Percentiles rank a stretch among this genome's conserved stretches.
These are phyloP conservation scores for Pelargonium cotyledonis DNA, from an alignment of 441 rosid species.

Conservation along the genomic window DNA sequence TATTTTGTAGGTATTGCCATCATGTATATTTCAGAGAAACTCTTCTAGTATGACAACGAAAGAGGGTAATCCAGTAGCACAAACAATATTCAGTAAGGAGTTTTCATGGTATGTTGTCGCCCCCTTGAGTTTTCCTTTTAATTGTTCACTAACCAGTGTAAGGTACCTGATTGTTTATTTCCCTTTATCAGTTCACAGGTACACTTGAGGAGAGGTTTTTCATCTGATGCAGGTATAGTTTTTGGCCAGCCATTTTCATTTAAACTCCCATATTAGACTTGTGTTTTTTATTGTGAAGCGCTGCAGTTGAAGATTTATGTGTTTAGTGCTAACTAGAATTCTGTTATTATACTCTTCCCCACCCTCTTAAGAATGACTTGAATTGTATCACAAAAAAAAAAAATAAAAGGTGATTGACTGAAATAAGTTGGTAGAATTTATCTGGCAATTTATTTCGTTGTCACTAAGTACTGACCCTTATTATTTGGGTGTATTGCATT, in stretches of 20 bases:
- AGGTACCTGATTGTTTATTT: constrained; percentile 9
- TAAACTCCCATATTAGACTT: neutral
- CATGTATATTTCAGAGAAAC: constrained; percentile 29
- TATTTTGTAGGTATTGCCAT: constrained; percentile 34
- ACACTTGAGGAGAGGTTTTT: constrained; percentile 52
- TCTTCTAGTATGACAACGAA: constrained; percentile 28
- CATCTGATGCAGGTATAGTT: constrained; percentile 64
- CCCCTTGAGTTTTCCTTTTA: constrained; percentile 1
- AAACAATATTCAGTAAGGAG: too few species aligned
- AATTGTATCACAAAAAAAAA: too few species aligned
- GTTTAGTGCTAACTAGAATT: neutral
- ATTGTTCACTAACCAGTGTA: neutral
- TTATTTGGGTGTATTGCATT: too few species aligned
- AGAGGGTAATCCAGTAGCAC: constrained; percentile 28
- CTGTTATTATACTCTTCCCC: too few species aligned
- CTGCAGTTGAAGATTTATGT: neutral
- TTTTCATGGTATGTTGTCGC: constrained; percentile 36
- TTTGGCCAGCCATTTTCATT: neutral
- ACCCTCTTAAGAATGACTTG: too few species aligned
- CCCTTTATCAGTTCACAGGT: constrained; percentile 45
- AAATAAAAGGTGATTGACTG: too few species aligned
- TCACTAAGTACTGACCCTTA: too few species aligned
- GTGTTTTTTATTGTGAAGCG: neutral
- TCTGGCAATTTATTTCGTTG: too few species aligned
- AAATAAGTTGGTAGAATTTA: too few species aligned